These are phyloP conservation scores for Ustilaginoidea virens DNA, from an alignment of 2,329 filamentous ascomycete species.

Conservation along the genomic window DNA sequence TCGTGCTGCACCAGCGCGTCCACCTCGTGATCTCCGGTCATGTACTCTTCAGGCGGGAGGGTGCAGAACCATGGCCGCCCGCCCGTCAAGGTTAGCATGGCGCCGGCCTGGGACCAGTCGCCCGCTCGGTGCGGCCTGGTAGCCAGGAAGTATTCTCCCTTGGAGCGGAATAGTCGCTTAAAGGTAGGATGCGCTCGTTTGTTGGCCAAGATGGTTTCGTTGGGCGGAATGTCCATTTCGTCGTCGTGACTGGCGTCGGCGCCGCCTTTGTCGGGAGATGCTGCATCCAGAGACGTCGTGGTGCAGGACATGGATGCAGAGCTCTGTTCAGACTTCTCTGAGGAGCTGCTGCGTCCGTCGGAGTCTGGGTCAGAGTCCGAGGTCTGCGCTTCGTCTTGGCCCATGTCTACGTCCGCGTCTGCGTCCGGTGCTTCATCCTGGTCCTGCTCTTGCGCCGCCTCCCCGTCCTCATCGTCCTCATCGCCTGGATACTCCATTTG, in stretches of 20 bases:
- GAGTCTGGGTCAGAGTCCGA: constrained; percentile 1
- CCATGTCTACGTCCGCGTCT: constrained; percentile 9
- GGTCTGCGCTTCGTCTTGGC: constrained; percentile 4
- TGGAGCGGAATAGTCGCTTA: constrained; percentile 42
- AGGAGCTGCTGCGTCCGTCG: constrained; percentile 2
- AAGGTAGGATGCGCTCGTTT: constrained; percentile 39
- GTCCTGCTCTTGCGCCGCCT: constrained; percentile 13
- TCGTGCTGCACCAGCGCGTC: constrained; percentile 33
- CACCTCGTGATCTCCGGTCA: constrained; percentile 29
- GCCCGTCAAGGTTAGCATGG: constrained; percentile 44
- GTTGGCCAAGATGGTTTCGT: constrained; percentile 33
- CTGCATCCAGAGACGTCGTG: constrained; percentile 7
- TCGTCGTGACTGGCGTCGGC: constrained; percentile 6
- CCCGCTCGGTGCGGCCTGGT: constrained; percentile 38
- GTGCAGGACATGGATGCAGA: constrained; percentile 11
- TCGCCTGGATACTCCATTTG: constrained; percentile 27
- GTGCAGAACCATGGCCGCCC: constrained; percentile 45
- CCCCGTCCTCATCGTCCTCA: constrained; percentile 18
- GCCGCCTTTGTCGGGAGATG: not conserved
- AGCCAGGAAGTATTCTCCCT: constrained; percentile 45
- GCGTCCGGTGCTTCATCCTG: constrained; percentile 10
- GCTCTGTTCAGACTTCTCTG: constrained; percentile 10
- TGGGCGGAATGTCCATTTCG: constrained; percentile 17
- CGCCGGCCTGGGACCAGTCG: constrained; percentile 49
- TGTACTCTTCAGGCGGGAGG: constrained; percentile 33